These are phyloP conservation scores for Lepidium aucheri DNA, from an alignment of 345 rosid species.

Conservation along the genomic window DNA sequence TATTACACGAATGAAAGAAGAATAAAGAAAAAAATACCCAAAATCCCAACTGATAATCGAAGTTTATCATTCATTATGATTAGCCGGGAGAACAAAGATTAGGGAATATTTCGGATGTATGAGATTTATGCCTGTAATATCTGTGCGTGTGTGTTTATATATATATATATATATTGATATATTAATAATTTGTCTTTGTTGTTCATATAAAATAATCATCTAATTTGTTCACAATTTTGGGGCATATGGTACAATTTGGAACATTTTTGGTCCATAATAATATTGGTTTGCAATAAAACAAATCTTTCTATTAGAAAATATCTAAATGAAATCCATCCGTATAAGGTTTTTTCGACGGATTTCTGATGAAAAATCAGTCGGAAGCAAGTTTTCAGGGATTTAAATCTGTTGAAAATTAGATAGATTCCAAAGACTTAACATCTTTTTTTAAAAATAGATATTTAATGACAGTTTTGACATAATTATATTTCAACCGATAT, in stretches of 20 bases:
- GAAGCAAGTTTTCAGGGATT: no score
- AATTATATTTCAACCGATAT: no score
- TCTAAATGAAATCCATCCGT: no score
- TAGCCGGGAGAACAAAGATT: conserved; percentile 2
- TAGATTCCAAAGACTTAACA: no score
- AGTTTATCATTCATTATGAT: conserved; percentile 46
- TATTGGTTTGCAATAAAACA: background rate
- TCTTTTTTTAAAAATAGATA: no score
- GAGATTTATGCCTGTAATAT: conserved; percentile 2
- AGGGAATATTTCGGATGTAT: background rate
- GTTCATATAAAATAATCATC: background rate
- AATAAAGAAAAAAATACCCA: conserved; percentile 32
- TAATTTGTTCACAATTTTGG: conserved; percentile 16
- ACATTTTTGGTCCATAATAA: background rate
- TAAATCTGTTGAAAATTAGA: no score
- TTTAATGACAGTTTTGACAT: no score
- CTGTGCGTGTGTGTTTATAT: background rate
- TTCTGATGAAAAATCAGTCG: no score
- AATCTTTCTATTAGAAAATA: no score
- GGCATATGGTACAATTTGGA: background rate
- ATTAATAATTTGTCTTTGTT: conserved; percentile 1
- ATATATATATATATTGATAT: no score
- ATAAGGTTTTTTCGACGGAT: no score
- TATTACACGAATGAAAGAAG: background rate
- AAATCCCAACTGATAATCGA: conserved; percentile 57